Conservation (phyloP, 805 yeast genomes). For the Hanseniaspora singularis region DNA sequence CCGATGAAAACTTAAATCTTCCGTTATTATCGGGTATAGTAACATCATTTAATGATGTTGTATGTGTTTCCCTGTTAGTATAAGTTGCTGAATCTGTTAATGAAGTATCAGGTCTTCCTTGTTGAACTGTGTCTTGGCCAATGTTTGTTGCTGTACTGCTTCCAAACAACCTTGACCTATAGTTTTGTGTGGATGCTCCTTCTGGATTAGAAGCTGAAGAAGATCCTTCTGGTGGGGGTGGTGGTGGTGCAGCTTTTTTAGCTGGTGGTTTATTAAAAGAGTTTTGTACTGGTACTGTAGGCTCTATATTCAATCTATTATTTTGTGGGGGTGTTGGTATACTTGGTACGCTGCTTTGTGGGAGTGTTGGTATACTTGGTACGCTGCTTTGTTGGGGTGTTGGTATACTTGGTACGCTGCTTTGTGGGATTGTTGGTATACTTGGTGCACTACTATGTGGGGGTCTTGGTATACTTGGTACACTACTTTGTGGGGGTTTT, state of each 20-base stretch:
- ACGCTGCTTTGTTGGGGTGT: slow-evolving; percentile 16
- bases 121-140: slow-evolving; percentile 21
- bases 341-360: slow-evolving; percentile 24
- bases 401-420: too few species aligned
- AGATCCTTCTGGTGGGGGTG: slow-evolving; percentile 27
- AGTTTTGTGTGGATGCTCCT: slow-evolving; percentile 17
- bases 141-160: slow-evolving; percentile 26
- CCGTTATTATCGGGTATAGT: slow-evolving; percentile 51
- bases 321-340: slow-evolving; percentile 22
- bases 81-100: slow-evolving; percentile 17
- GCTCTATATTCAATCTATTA: too few species aligned
- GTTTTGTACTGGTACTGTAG: too few species aligned
- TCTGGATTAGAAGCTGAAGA: slow-evolving; percentile 26
- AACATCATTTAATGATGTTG: slow-evolving; percentile 28
- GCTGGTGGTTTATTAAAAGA: slow-evolving; percentile 21
- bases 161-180: slow-evolving; percentile 26
- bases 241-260: slow-evolving; percentile 19
- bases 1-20: slow-evolving; percentile 58
- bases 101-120: slow-evolving; percentile 21
- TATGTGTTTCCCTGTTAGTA: slow-evolving; percentile 23
- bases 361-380: slow-evolving; percentile 19
- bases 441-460: slow-evolving; percentile 21
- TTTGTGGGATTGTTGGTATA: too few species aligned
- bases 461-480: slow-evolving; percentile 17
- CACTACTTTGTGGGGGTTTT: background rate